Evolutionary conservation across 345 rosid species (phyloP), one percentile per base, ranked within the genome.

Genomic region (Turritis glabra): DNA sequence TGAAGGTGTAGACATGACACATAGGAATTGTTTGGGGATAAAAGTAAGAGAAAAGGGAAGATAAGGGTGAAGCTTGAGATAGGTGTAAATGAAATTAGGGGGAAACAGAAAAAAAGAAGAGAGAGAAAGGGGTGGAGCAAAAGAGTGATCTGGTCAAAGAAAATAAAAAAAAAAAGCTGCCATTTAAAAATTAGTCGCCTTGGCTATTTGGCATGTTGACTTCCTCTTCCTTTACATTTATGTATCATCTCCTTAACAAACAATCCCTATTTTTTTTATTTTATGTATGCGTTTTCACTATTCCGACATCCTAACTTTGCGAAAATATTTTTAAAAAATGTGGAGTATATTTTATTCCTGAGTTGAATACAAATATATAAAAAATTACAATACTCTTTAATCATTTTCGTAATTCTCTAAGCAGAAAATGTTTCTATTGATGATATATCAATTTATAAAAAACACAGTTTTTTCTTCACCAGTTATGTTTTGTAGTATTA

Each of bases 181-280:
- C 73, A 47, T 57, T 46, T 47, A 21, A 15, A 35, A 60, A 29
- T 59, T n/a, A 7, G 51, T 68, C 30, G 5, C 12, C 14, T 51
- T 52, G 0, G 69, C 46, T 69, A 74, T 47, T 67, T 67, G 44
- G 57, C 67, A 58, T 62, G 71, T 76, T 76, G 80, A 69, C 80
- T 76, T 76, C 12, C 33, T 60, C 23, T 43, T 13, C 71, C 33
- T 63, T 54, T 11, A 13, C 70, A 53, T 69, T 62, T 22, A 62
- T 46, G 54, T n/a, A n/a, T 35, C 60, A 44, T 70, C 41, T 63
- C 55, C 62, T 75, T 68, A 68, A 15, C 22, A 23, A 68, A 15
- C 22, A 23, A 40, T 60, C 23, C 30, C 29, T 5, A 5, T n/a
- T 26, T 25, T 48, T 10, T 10, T 25, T 19, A 2, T 33, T 12